phyloP scores from a whole-genome alignment of 345 rosid genomes.

The Geranium brycei region DNA sequence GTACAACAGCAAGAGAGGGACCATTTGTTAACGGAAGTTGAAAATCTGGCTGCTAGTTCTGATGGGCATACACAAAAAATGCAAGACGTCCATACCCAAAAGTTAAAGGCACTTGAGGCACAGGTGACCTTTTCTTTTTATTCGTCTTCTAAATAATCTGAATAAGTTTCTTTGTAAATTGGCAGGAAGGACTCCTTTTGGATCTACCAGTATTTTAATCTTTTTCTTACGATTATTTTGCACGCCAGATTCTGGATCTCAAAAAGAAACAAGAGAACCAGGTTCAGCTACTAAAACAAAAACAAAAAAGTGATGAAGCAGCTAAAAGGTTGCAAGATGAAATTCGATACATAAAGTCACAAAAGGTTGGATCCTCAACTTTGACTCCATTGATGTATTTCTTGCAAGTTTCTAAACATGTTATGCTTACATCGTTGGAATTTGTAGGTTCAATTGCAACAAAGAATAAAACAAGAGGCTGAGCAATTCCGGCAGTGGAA shows the following conservation, averaged over 20 bases:
- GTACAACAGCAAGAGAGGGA: conserved; percentile 79
- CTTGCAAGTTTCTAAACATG: conserved; percentile 1
- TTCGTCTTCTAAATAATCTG: neutral
- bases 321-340: conserved; percentile 83
- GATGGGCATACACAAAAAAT: conserved; percentile 80
- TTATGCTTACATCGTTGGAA: conserved; percentile 8
- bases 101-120: conserved; percentile 70
- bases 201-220: neutral
- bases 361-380: conserved; percentile 42
- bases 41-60: conserved; percentile 60
- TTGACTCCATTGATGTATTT: neutral
- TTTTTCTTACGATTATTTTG: neutral
- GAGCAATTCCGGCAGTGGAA: conserved; percentile 98
- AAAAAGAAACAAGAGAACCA: conserved; percentile 96
- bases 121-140: conserved; percentile 28
- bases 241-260: conserved; percentile 62
- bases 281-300: conserved; percentile 87
- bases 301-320: conserved; percentile 93
- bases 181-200: neutral
- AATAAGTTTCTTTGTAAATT: neutral
- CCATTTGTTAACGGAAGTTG: conserved; percentile 72
- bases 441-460: conserved; percentile 84
- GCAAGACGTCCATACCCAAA: conserved; percentile 77
- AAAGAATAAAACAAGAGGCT: conserved; percentile 93
- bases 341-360: conserved; percentile 89